Conservation (phyloP, 805 yeast genomes). For the Candida parachauliodes region DNA sequence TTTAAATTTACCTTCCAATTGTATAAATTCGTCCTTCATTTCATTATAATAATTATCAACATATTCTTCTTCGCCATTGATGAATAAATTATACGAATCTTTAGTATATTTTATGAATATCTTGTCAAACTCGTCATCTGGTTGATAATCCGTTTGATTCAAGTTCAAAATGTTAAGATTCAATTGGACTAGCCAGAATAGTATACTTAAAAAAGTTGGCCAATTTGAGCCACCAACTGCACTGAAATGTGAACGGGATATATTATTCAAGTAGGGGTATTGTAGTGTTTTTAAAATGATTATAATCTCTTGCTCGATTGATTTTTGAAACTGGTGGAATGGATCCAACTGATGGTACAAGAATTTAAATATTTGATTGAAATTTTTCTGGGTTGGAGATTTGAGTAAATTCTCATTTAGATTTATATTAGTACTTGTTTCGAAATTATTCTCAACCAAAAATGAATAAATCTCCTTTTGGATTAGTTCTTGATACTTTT, state of each 20-base stretch:
- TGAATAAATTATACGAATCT: slow-evolving; percentile 63
- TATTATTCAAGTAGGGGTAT: slow-evolving; percentile 78
- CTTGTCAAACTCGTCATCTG: slow-evolving; percentile 47
- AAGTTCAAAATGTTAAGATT: slow-evolving; percentile 33
- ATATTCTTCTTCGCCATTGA: slow-evolving; percentile 63
- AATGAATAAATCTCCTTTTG: slow-evolving; percentile 68
- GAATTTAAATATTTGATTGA: slow-evolving; percentile 74
- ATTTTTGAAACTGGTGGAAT: slow-evolving; percentile 61
- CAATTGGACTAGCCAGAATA: slow-evolving; percentile 74
- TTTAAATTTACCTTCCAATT: slow-evolving; percentile 47
- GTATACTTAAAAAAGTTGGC: slow-evolving; percentile 78
- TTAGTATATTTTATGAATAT: slow-evolving; percentile 59
- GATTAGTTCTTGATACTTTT: slow-evolving; percentile 58
- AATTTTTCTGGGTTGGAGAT: slow-evolving; percentile 86
- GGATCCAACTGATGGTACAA: slow-evolving; percentile 77
- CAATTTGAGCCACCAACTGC: slow-evolving; percentile 91
- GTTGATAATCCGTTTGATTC: slow-evolving; percentile 26
- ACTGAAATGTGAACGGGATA: slow-evolving; percentile 79
- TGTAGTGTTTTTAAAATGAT: slow-evolving; percentile 58
- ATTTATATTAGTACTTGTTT: slow-evolving; percentile 68
- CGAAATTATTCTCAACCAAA: slow-evolving; percentile 62
- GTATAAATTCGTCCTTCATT: slow-evolving; percentile 53
- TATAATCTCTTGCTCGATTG: slow-evolving; percentile 75
- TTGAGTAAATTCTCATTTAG: slow-evolving; percentile 60
- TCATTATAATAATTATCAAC: slow-evolving; percentile 46